Base-by-base conservation (phyloP, 2,329 filamentous ascomycete species). In the Basipetospora sp. region DNA sequence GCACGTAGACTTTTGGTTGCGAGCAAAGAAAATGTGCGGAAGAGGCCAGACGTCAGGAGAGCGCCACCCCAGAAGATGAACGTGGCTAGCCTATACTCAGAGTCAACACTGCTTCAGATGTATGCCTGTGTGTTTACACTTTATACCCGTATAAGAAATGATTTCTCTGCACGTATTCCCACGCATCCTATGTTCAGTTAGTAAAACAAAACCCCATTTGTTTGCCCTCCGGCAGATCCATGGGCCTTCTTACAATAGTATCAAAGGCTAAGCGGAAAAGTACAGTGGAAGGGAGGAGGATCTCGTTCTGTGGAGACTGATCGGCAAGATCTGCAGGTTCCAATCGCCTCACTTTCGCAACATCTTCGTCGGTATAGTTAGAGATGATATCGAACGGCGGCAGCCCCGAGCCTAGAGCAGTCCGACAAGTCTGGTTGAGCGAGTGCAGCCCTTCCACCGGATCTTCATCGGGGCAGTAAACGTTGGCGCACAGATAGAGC, bases 61-160 rank as follows among this genome's bases (percentile, higher is more conserved):
- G 22, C 22, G 22, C 22, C 22, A 11, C 22, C 22, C 22, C 22
- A 25, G 22, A 25, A 25, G 18, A 38, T 34, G 26, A 34, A 36
- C 22, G 38, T 33, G 15, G 27, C 19, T n/a, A 20, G 14, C 3
- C 41, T 43, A 14, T 8, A 25, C 17, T 13, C 22, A 11, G 6
- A 14, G 20, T 40, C 34, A 42, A n/a, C n/a, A n/a, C n/a, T n/a
- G n/a, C n/a, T n/a, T n/a, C n/a, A n/a, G n/a, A n/a, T n/a, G n/a
- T n/a, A n/a, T n/a, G n/a, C n/a, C n/a, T n/a, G n/a, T n/a, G n/a
- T n/a, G n/a, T n/a, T n/a, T n/a, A n/a, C n/a, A n/a, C n/a, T n/a
- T n/a, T 48, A n/a, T 47, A 61, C 57, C 55, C 56, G 29, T 64
- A 64, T 3, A 46, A 15, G 5, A 47, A 45, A 40, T 66, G 63